Evolutionary conservation across 2,329 filamentous ascomycete species (phyloP).

Genomic region (Aspergillus sp.): DNA sequence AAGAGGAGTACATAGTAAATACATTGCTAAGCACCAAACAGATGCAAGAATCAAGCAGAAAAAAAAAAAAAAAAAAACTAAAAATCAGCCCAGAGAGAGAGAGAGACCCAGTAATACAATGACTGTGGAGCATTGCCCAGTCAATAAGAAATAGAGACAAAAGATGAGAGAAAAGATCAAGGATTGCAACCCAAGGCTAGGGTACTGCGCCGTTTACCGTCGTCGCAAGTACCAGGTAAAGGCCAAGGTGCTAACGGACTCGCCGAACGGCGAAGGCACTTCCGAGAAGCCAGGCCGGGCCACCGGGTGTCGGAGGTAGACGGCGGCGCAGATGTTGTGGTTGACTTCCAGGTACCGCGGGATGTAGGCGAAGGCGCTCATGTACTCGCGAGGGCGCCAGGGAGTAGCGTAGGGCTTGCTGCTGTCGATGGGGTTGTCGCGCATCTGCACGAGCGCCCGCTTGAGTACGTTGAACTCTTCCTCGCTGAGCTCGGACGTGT

Average conservation of each 20-base stretch:
- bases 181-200: conserved; percentile 6
- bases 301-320: conserved; percentile 92
- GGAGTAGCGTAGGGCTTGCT: conserved; percentile 86
- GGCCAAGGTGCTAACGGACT: conserved; percentile 71
- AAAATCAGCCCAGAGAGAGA: conserved; percentile 18
- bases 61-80: conserved; percentile 5
- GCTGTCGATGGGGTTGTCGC: conserved; percentile 73
- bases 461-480: conserved; percentile 48
- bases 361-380: conserved; percentile 92
- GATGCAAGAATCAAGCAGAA: conserved; percentile 13
- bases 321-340: conserved; percentile 91
- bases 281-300: conserved; percentile 77
- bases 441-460: conserved; percentile 62
- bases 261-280: conserved; percentile 78
- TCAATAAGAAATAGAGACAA: conserved; percentile 15
- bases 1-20: conserved; percentile 9
- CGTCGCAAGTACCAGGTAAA: conserved; percentile 93
- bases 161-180: conserved; percentile 9
- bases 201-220: conserved; percentile 52
- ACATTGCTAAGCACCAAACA: conserved; percentile 24
- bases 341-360: conserved; percentile 96
- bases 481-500: conserved; percentile 49
- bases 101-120: conserved; percentile 39
- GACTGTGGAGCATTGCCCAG: conserved; percentile 24
- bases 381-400: conserved; percentile 82